These are phyloP conservation scores for Phylloboletellus chloephorus DNA, from an alignment of 1,284 basidiomycete genomes.

Conservation along the genomic window DNA sequence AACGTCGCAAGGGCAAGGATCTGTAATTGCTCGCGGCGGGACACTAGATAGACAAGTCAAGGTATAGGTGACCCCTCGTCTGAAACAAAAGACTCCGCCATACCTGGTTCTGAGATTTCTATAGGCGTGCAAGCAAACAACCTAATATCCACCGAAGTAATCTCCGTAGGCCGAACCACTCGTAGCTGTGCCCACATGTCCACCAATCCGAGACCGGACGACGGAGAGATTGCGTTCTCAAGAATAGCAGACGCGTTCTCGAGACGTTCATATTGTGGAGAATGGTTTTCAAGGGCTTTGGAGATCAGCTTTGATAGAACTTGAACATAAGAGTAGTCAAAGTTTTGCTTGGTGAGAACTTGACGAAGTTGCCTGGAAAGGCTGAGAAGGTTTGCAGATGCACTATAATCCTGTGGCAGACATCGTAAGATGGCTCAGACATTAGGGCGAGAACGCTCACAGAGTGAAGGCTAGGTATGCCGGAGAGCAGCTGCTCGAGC, in stretches of 20 bases:
- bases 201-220: constrained; percentile 50
- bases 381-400: constrained; percentile 33
- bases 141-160: constrained; percentile 19
- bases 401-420: constrained; percentile 18
- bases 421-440: not conserved
- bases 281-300: constrained; percentile 34
- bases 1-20: constrained; percentile 24
- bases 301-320: constrained; percentile 40
- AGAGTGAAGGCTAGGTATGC: constrained; percentile 8
- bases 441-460: constrained; percentile 12
- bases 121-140: constrained; percentile 9
- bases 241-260: constrained; percentile 32
- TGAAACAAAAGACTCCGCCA: not conserved
- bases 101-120: constrained; percentile 13
- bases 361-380: constrained; percentile 34
- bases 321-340: constrained; percentile 49
- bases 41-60: constrained; percentile 13
- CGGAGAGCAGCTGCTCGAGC: constrained; percentile 21
- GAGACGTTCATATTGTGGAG: constrained; percentile 33
- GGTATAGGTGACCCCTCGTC: not conserved
- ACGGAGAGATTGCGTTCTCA: constrained; percentile 41
- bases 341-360: constrained; percentile 20
- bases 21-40: constrained; percentile 24
- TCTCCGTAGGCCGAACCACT: constrained; percentile 9
- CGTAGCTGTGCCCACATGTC: constrained; percentile 51